Evolutionary conservation across 306 rosid species (phyloP).

Genomic region (Sindora glabra): DNA sequence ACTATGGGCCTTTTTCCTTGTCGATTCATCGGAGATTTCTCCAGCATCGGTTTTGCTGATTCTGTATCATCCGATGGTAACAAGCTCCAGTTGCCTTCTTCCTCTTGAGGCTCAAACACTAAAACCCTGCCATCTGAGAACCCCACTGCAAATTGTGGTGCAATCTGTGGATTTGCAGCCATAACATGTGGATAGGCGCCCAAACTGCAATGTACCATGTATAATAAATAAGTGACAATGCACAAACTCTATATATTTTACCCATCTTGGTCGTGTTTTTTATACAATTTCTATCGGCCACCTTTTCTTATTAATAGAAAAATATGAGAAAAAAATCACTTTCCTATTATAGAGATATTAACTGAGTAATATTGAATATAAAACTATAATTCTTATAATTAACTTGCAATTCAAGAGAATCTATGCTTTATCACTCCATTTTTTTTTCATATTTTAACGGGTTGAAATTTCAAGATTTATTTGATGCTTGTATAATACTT

Average conservation of each 20-base stretch:
- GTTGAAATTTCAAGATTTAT: too few relatives aligned
- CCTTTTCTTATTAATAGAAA: neutral
- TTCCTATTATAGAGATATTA: too few relatives aligned
- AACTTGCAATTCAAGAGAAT: too few relatives aligned
- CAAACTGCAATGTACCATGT: constrained; percentile 19
- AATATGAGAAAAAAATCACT: too few relatives aligned
- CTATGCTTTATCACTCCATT: too few relatives aligned
- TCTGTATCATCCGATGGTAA: neutral
- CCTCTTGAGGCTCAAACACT: constrained; percentile 21
- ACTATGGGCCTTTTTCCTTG: neutral
- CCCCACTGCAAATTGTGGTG: constrained; percentile 25
- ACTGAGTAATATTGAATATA: too few relatives aligned
- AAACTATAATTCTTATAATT: too few relatives aligned
- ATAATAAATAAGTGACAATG: too few relatives aligned
- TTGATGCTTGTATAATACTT: too few relatives aligned
- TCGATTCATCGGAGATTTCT: too few relatives aligned
- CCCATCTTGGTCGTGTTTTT: neutral
- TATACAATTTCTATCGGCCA: neutral
- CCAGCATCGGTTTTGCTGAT: too few relatives aligned
- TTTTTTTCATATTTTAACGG: too few relatives aligned
- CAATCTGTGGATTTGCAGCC: constrained; percentile 24
- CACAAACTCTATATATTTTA: neutral
- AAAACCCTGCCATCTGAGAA: constrained; percentile 8
- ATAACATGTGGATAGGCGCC: constrained; percentile 6
- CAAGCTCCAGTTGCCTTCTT: neutral